Conservation (phyloP, 495 filamentous ascomycete species). For the Hypoxylon lenormandii region DNA sequence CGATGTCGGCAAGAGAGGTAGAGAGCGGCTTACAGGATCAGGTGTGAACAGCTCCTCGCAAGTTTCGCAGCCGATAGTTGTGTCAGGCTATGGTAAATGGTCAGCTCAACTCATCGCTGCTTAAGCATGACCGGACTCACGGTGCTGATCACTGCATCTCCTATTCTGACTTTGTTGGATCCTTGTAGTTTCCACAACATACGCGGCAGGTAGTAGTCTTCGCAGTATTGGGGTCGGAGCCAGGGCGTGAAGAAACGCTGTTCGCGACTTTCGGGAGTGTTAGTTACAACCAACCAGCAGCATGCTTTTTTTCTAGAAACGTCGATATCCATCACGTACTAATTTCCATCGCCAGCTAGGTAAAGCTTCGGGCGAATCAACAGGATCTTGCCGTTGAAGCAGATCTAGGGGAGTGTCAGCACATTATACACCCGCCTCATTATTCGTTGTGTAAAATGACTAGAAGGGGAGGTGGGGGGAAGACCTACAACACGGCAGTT, state of each 20-base stretch:
- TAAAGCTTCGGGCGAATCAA: slow-evolving; percentile 86
- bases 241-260: slow-evolving; percentile 71
- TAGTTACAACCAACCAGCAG: too few species aligned
- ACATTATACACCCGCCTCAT: too few species aligned
- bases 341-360: slow-evolving; percentile 83
- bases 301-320: too few species aligned
- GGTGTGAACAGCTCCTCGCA: slow-evolving; percentile 86
- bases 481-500: slow-evolving; percentile 71
- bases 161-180: slow-evolving; percentile 72
- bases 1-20: too few species aligned
- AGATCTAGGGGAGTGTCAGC: slow-evolving; percentile 54
- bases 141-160: slow-evolving; percentile 80
- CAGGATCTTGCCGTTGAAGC: slow-evolving; percentile 74
- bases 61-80: slow-evolving; percentile 76
- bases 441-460: too few species aligned
- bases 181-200: slow-evolving; percentile 72
- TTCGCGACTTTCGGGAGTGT: slow-evolving; percentile 57
- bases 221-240: slow-evolving; percentile 63
- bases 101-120: too few species aligned
- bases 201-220: slow-evolving; percentile 79
- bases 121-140: too few species aligned
- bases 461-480: too few species aligned
- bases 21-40: slow-evolving; percentile 41
- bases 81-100: slow-evolving; percentile 62
- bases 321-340: slow-evolving; percentile 31